Base-by-base conservation (phyloP, 2,329 filamentous ascomycete genomes). In the Onygena corvina region DNA sequence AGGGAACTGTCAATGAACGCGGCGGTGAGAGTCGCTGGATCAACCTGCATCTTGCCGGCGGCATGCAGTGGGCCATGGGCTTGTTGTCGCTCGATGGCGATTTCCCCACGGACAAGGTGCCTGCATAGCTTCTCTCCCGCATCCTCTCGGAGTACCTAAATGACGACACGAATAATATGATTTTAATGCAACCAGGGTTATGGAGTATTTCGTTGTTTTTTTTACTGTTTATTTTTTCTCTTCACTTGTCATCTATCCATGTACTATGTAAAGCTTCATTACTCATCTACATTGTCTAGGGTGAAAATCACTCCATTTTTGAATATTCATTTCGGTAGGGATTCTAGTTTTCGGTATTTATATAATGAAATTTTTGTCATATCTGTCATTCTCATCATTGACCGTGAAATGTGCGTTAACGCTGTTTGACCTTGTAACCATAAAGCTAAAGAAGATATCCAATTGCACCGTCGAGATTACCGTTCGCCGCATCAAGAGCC, bases 401-500 rank as follows among this genome's bases (percentile, higher is more conserved):
- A 18, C 14, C 34, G 14, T 36, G 21, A 36, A 14, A n/a, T n/a
- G n/a, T n/a, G n/a, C n/a, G n/a, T n/a, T n/a, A n/a, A n/a, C n/a
- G n/a, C 7, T 14, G n/a, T 14, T 42, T 45, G 14, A 20, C 14
- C 23, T 21, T 5, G 16, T 5, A 11, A 5, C 11, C 16, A 2
- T 11, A 25, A 4, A 11, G n/a, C 14, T 54, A 68, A 52, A 81
- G 86, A 47, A 95, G 76, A 54, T 94, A 74, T 45, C 83, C 81
- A 42, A 88, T 89, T n/a, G 90, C 90, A 55, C 82, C 79, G 54
- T 96, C 86, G 5, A 95, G 79, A 60, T 96, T 86, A 16, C 92
- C 90, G 16, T 81, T 81, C 12, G 86, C 85, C 25, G 86, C 86
- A 59, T 88, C 79, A 47, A 98, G 71, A 2, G 89, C 88, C 52